phyloP scores from a whole-genome alignment of 257 asterid species.

The Solanum dulcamara region DNA sequence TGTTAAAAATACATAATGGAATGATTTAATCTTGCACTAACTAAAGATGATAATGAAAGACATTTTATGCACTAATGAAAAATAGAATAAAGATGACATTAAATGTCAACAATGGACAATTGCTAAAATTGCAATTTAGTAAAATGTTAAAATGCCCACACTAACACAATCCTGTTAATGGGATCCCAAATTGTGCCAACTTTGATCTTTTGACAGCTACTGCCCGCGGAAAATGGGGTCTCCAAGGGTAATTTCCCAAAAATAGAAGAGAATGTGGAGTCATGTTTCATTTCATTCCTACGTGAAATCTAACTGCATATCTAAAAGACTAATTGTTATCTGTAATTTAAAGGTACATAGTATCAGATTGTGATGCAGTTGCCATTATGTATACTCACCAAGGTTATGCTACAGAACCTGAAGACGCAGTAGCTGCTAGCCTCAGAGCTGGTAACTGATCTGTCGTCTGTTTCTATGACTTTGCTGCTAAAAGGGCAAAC shows the following conservation, averaged over 20 bases:
- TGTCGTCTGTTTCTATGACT: not conserved
- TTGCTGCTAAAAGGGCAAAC: not conserved
- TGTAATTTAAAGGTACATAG: slow-evolving; percentile 32
- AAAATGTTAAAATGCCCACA: too few species aligned
- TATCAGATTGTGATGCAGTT: slow-evolving; percentile 68
- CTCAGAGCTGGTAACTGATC: slow-evolving; percentile 54
- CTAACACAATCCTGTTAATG: slow-evolving; percentile 61
- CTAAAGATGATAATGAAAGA: too few species aligned
- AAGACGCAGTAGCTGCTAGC: slow-evolving; percentile 64
- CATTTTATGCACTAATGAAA: too few species aligned
- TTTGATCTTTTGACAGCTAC: slow-evolving; percentile 30
- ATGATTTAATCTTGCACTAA: too few species aligned
- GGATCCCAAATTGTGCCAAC: slow-evolving; percentile 64
- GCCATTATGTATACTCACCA: slow-evolving; percentile 35
- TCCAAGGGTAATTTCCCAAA: slow-evolving; percentile 35
- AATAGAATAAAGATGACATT: too few species aligned
- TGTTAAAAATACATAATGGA: too few species aligned
- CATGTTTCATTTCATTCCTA: not conserved
- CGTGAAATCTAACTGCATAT: not conserved
- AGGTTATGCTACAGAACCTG: slow-evolving; percentile 50
- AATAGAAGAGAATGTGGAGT: not conserved
- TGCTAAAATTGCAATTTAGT: too few species aligned
- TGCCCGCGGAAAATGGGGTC: slow-evolving; percentile 62
- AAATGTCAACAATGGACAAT: too few species aligned
- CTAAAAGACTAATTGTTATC: not conserved